Evolutionary conservation across 805 yeast species (phyloP).

Genomic region (Kodamaea kakaduensis): DNA sequence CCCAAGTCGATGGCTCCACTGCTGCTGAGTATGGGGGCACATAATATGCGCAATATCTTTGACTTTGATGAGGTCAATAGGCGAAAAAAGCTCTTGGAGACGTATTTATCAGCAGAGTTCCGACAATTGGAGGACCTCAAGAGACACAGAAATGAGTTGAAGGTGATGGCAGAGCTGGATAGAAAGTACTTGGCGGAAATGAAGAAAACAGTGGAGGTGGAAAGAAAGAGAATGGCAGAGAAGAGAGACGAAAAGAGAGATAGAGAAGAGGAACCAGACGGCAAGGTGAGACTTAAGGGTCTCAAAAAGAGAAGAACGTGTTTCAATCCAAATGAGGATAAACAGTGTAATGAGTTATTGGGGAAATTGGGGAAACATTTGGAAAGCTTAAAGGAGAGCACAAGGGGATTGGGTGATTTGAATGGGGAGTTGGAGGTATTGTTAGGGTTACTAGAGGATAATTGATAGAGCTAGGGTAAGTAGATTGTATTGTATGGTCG

Average conservation of each 20-base stretch:
- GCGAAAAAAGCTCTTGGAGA: slow-evolving; percentile 28
- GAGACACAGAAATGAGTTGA: slow-evolving; percentile 20
- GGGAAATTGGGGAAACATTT: slow-evolving; percentile 15
- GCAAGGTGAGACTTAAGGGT: neutral
- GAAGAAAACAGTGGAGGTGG: slow-evolving; percentile 18
- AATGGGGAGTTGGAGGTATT: slow-evolving; percentile 16
- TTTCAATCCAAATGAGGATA: slow-evolving; percentile 13
- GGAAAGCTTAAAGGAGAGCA: slow-evolving; percentile 13
- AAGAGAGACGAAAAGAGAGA: slow-evolving; percentile 3
- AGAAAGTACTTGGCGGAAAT: slow-evolving; percentile 29
- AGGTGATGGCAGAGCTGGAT: slow-evolving; percentile 29
- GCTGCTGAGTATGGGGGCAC: slow-evolving; percentile 2
- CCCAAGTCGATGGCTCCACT: slow-evolving; percentile 16
- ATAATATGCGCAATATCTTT: slow-evolving; percentile 14
- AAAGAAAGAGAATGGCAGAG: slow-evolving; percentile 5
- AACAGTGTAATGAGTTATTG: slow-evolving; percentile 17
- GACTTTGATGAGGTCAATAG: slow-evolving; percentile 24
- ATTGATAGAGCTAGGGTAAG: too few species aligned
- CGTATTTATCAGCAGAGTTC: slow-evolving; percentile 38
- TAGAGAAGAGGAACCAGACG: neutral
- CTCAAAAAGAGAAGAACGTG: neutral
- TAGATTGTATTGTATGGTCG: too few species aligned
- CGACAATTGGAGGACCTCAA: slow-evolving; percentile 34
- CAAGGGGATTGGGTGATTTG: slow-evolving; percentile 11
- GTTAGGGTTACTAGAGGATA: slow-evolving; percentile 11